Evolutionary conservation across 805 yeast genomes (phyloP), one percentile per base, ranked within the genome.

Genomic region (Grigorovia yakushimaensis): DNA sequence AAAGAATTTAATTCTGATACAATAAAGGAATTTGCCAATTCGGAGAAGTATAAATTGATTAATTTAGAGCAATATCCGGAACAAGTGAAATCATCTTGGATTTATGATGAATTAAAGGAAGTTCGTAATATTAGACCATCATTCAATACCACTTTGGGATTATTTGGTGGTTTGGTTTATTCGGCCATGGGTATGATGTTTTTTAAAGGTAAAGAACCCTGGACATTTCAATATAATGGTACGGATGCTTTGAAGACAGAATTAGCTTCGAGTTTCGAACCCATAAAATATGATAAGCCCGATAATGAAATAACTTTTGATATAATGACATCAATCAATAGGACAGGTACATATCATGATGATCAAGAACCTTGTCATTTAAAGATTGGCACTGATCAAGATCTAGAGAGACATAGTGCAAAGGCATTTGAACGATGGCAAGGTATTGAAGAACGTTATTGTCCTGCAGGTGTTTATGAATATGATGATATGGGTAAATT

Each of bases 401-500:
- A 82, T 57, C 60, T 76, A 55, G 70, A 74, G 22, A 71, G 75
- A 54, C 96, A 91, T 65, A 79, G 94, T 0, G 73, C 74, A 39
- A 68, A 64, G 13, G 70, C 88, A 22, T 93, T 77, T 68, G 88
- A 91, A 11, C 79, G 74, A 54, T 93, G 71, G 70, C 72, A 85
- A 64, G 98, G 98, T 19, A 73, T 93, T 19, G 98, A 93, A 66
- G 82, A 79, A 60, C 73, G 94, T 51, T 93, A 93, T 72, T 93
- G 98, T 61, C 98, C 98, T 3, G 98, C 98, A 20, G 98, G 98
- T 21, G 98, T 93, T 11, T 93, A 93, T 66, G 98, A 93, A 68
- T 93, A 87, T 59, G 65, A 75, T 20, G 81, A 82, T 52, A 93
- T 85, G 61, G 83, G 77, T 45, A 77, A 80, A 60, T 91, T 93